Evolutionary conservation across 495 filamentous ascomycete genomes (phyloP), one percentile per base, ranked within the genome.

Genomic region (Aspergillus sclerotioniger): DNA sequence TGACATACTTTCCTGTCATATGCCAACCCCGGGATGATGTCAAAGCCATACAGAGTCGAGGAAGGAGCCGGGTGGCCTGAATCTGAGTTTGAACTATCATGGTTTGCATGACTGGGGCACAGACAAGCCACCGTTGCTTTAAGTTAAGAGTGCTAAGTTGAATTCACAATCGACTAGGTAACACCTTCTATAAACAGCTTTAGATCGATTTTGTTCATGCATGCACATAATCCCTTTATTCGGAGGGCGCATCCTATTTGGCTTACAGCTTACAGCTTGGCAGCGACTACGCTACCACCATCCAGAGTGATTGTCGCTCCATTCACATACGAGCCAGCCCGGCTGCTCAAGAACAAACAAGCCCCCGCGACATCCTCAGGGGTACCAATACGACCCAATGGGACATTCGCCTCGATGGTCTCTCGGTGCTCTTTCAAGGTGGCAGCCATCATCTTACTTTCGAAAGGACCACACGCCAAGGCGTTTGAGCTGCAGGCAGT

Each of bases 381-480:
- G 21, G 73, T 79, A 8, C 90, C 90, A 53, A 92, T 89, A 20
- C 90, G 77, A 6, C 82, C 82, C 58, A 91, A 66, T n/a, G 90
- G 90, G 55, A 88, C 84, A 12, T 77, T 80, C 0, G 61, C 70
- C 69, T 83, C 80, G 63, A 94, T 89, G 28, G 69, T 66, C 12
- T 90, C 86, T 43, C 80, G 80, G 57, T 83, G 82, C 6, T 74
- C 66, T 58, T 84, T 72, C 53, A 92, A 69, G 41, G 87, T 90
- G 41, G 81, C 84, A 10, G 83, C 83, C 89, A 91, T 91, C 89
- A 92, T 93, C 73, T 90, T 90, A 58, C 84, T 88, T 66, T 90
- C 78, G 62, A 93, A 93, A 13, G 89, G 89, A 9, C 90, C 89
- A 62, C 89, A 92, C 32, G 90, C 90, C 52, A 93, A 76, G 0